phyloP scores from a whole-genome alignment of 106 monocot genomes.

The Cymbidium sinense region DNA sequence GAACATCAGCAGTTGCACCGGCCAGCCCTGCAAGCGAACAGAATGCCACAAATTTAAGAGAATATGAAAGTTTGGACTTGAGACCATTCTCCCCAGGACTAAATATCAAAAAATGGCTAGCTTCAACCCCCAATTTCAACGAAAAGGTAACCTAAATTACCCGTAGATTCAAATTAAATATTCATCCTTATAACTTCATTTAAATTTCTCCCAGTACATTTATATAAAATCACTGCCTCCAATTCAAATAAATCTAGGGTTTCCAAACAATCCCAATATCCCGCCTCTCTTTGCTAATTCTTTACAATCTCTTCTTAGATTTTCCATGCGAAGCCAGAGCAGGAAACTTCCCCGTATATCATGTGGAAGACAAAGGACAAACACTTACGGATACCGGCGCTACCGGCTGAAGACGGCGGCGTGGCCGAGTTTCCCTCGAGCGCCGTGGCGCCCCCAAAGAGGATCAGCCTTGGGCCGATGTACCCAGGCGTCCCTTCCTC shows the following conservation, averaged over 20 bases:
- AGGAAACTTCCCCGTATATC: not conserved
- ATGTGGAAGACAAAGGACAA: not conserved
- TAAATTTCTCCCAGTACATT: not conserved
- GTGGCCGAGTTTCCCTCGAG: constrained; percentile 85
- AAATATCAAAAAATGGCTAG: not conserved
- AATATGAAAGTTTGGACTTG: not conserved
- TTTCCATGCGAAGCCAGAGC: not conserved
- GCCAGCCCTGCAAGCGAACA: constrained; percentile 67
- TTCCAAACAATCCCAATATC: not conserved
- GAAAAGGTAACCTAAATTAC: not conserved
- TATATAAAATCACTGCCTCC: not conserved
- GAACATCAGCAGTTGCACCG: constrained; percentile 97
- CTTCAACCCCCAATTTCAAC: not conserved
- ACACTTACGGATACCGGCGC: constrained; percentile 87
- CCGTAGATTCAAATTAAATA: not conserved
- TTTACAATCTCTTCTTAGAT: not conserved
- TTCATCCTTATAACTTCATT: not conserved
- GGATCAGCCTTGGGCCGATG: constrained; percentile 74
- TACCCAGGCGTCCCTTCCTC: constrained; percentile 79
- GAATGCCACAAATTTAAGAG: constrained; percentile 6
- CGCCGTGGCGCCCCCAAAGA: constrained; percentile 95
- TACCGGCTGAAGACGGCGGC: constrained; percentile 68
- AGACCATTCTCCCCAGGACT: not conserved
- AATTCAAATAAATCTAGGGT: not conserved
- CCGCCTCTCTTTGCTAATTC: not conserved